Evolutionary conservation across 306 rosid species (phyloP), one percentile per base, ranked within the genome.

Genomic region (Argentina anserina): DNA sequence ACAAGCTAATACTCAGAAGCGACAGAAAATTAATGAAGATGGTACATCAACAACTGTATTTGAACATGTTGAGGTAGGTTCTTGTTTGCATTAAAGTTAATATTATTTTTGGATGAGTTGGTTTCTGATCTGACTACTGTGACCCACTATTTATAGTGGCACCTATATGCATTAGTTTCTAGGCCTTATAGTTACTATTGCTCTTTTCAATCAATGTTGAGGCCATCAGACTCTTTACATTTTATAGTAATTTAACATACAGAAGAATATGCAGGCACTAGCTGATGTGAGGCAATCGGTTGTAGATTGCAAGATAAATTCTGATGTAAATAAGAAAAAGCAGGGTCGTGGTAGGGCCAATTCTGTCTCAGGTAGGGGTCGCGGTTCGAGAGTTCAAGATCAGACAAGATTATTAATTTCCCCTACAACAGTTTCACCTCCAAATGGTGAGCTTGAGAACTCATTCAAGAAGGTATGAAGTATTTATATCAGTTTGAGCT

Each of bases 1-100:
- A 70, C 99, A 90, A 83, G 97, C 97, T 74, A 95, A 92, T 81
- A 87, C 93, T 69, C 92, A 80, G 69, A 95, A 95, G 84, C 93
- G 97, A 60, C 85, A 31, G 63, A 92, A 90, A 83, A 80, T 74
- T 79, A 80, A 86, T 71, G 87, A 85, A 65, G 89, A 82, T 29
- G 65, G 72, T 40, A 70, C 70, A 61, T 43, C 86, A n/a, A 75
- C 77, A 78, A 4, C 62, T 55, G 76, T 76, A 75, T 84, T 83
- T 77, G 91, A 91, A 45, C 86, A 42, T 69, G 83, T 75, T 67
- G 97, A 90, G 96, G 99, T 95, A 79, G 74, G 87, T 78, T 58
- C 65, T 84, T 62, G 66, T 76, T 42, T 53, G 73, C n/a, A 28
- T 53, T 81, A 43, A 64, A 26, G 21, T 64, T 46, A 67, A 28